Evolutionary conservation across 345 rosid species (phyloP), one percentile per base, ranked within the genome.

Genomic region (Eucalyptus erythrocorys): DNA sequence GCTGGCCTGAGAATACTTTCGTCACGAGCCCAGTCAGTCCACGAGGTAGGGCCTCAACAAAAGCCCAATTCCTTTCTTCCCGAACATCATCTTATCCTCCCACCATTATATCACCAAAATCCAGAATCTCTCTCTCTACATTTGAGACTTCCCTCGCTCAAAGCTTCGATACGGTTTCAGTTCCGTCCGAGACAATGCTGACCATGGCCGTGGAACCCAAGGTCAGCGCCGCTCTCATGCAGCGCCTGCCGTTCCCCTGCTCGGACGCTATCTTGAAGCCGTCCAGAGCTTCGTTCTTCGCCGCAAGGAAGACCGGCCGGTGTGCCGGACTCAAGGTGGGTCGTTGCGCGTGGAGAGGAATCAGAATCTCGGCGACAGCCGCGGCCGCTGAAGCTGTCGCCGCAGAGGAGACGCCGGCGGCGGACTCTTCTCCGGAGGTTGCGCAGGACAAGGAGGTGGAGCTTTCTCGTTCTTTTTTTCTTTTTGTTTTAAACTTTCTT

Each of bases 401-500:
- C 88, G 68, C 92, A 3, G 86, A 90, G 57, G 94, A 92, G 48
- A 76, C 40, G 21, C 49, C 88, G 49, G 64, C 50, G 32, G 87
- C 4, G 19, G 90, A 43, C 55, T 85, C 85, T 21, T 85, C 89
- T 21, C 37, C 87, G 85, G 90, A 42, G 19, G 51, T 92, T 22
- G 87, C 89, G 9, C 53, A 88, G 6, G 40, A 37, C 15, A 92
- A 90, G 84, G 90, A 96, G 98, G 99, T 97, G n/a, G 71, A 89
- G 84, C 59, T n/a, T 48, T 89, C 81, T 19, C 17, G 13, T 37
- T 17, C 9, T 32, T 68, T 8, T 1, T 2, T 6, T 16, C 5
- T 49, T 1, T 48, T 48, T 4, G 12, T 0, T 48, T 48, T 48
- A 0, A 17, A 16, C 42, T 68, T 16, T 16, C 43, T 68, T 68